Conservation (phyloP, 2,329 filamentous ascomycete genomes). For the Paraphoma chrysanthemicola region DNA sequence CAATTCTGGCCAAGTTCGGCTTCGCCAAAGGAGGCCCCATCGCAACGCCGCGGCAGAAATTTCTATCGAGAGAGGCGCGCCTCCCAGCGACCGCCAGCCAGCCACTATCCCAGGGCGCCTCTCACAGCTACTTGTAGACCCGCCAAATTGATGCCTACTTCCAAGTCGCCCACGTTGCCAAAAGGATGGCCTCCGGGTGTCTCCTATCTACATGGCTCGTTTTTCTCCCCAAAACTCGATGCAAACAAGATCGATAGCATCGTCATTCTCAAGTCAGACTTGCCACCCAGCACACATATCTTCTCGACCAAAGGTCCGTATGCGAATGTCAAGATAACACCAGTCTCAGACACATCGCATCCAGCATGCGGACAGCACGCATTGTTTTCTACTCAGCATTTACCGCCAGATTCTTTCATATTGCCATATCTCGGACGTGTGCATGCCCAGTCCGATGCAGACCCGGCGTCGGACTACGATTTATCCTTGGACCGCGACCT, state of each 20-base stretch:
- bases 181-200: slow-evolving; percentile 39
- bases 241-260: slow-evolving; percentile 30
- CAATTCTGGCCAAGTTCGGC: neutral
- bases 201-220: slow-evolving; percentile 37
- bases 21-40: neutral
- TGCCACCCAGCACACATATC: slow-evolving; percentile 19
- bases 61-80: neutral
- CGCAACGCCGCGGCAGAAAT: neutral
- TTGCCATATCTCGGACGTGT: slow-evolving; percentile 59
- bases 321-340: slow-evolving; percentile 50
- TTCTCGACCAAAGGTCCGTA: slow-evolving; percentile 36
- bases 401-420: slow-evolving; percentile 55
- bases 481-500: slow-evolving; percentile 58
- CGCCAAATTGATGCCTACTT: neutral
- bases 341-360: slow-evolving; percentile 51
- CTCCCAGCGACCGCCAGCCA: neutral
- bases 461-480: slow-evolving; percentile 58
- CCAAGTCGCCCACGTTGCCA: slow-evolving; percentile 20
- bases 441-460: slow-evolving; percentile 52
- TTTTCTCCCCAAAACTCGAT: slow-evolving; percentile 40
- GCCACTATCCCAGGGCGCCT: neutral
- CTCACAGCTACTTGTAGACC: neutral
- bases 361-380: slow-evolving; percentile 58
- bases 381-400: slow-evolving; percentile 54
- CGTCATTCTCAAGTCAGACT: slow-evolving; percentile 23